Evolutionary conservation across 306 rosid genomes (phyloP).

Genomic region (Macrotyloma uniflorum): DNA sequence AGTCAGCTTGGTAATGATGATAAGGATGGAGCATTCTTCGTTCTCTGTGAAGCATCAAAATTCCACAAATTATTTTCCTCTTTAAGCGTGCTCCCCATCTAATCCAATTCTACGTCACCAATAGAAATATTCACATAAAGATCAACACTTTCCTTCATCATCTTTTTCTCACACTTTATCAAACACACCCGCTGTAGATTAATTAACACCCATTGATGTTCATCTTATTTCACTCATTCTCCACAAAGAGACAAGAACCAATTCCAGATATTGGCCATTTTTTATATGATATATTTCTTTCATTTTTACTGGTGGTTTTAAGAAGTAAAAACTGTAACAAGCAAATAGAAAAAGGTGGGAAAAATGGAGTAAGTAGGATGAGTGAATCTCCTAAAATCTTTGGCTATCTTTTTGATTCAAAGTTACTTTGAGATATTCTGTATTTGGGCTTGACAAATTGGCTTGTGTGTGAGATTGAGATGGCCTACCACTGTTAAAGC

Average conservation of each 20-base stretch:
- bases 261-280: background rate
- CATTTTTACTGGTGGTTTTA: background rate
- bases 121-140: too few species aligned
- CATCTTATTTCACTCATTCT: background rate
- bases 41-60: background rate
- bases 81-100: too few species aligned
- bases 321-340: slow-evolving; percentile 6
- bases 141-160: background rate
- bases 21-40: background rate
- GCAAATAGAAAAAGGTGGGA: background rate
- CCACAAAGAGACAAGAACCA: slow-evolving; percentile 3
- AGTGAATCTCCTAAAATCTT: slow-evolving; percentile 17
- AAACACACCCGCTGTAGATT: background rate
- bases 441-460: slow-evolving; percentile 21
- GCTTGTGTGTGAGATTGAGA: slow-evolving; percentile 28
- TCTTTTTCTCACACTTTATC: too few species aligned
- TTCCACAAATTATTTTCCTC: background rate
- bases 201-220: background rate
- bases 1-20: slow-evolving; percentile 29
- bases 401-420: slow-evolving; percentile 15
- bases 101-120: background rate
- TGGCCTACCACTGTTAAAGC: slow-evolving; percentile 31
- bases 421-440: slow-evolving; percentile 28
- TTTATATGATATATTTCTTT: background rate
- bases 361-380: background rate